A percentile compares a stretch with the other conserved stretches of the same genome.
These are phyloP conservation scores for Rhizopus sp. DNA, from an alignment of 371 early-diverging fungal genomes.

Conservation along the genomic window DNA sequence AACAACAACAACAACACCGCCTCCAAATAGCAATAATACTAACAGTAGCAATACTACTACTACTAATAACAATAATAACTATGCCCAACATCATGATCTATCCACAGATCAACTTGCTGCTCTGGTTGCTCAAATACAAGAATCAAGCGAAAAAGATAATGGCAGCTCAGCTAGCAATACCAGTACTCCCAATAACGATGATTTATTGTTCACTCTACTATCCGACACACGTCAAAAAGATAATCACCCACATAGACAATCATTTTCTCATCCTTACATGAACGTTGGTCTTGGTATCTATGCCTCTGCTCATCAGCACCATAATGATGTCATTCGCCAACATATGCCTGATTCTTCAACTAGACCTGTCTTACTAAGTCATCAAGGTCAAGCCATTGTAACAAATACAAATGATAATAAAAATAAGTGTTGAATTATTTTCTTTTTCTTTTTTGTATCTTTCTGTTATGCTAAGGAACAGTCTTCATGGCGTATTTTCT, in stretches of 20 bases:
- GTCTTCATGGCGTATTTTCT: slow-evolving; percentile 45
- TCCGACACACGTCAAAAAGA: slow-evolving; percentile 16
- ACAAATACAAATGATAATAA: background rate
- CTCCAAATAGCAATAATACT: background rate
- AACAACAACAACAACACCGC: too few relatives aligned
- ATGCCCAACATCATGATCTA: background rate
- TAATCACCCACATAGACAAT: slow-evolving; percentile 11
- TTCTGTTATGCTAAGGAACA: slow-evolving; percentile 8
- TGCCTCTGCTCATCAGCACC: slow-evolving; percentile 57
- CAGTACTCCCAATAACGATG: slow-evolving; percentile 4
- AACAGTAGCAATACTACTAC: background rate
- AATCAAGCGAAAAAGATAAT: slow-evolving; percentile 10
- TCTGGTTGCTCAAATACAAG: slow-evolving; percentile 26
- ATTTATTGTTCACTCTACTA: slow-evolving; percentile 18
- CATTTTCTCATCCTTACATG: slow-evolving; percentile 29
- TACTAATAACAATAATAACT: slow-evolving; percentile 1
- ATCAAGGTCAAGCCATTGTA: slow-evolving; percentile 29
- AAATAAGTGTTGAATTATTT: background rate
- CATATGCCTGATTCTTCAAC: slow-evolving; percentile 33
- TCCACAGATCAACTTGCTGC: slow-evolving; percentile 19
- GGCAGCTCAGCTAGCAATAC: background rate
- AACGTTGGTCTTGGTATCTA: slow-evolving; percentile 53
- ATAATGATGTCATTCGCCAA: slow-evolving; percentile 51
- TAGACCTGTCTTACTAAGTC: slow-evolving; percentile 24
- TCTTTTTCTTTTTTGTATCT: background rate